Evolutionary conservation across 164 flowering plant genomes (phyloP), one percentile per base, ranked within the genome.

Genomic region (Stephania cephalantha): DNA sequence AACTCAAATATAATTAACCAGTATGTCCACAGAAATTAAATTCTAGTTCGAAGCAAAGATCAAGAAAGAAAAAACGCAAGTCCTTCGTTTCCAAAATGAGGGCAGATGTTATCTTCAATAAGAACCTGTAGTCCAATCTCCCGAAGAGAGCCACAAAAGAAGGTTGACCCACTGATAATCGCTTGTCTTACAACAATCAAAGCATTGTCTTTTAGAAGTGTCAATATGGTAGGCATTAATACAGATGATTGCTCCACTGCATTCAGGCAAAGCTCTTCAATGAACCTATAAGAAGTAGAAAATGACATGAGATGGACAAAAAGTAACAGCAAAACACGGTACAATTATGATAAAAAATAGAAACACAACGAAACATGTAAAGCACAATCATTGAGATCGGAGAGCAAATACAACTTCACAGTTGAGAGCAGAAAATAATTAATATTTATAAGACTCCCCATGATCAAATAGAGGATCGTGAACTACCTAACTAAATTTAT

Each of bases 61-160:
- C 46, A 22, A 45, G 20, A 18, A 4, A 45, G 68, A 69, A 71
- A 25, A 12, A 7, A 29, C 42, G 17, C 12, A 20, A 71, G 22
- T 67, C 0, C 11, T 20, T n/a, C 11, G 0, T 22, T 35, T n/a
- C 2, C 42, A 66, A 9, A 11, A 65, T n/a, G 2, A 42, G 22
- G 66, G 18, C 18, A 30, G 63, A 9, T 53, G 9, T 66, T 64
- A 15, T 30, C 58, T 72, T 7, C 13, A 46, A 70, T 71, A 78
- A 64, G 74, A 25, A 91, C 99, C 99, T 93, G 99, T 64, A 89
- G 69, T 72, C 86, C 84, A 85, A 93, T 81, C 81, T 91, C 92
- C 78, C 88, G 91, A 66, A 93, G 73, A 76, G 86, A 80, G 58
- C 75, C 70, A 79, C 85, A 81, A 74, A 89, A 90, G 74, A 93